A percentile compares a stretch with the other conserved stretches of the same genome.
These are phyloP conservation scores for Straminergon stramineum DNA, from an alignment of 225 moss, liverwort and hornwort genomes.

Conservation along the genomic window DNA sequence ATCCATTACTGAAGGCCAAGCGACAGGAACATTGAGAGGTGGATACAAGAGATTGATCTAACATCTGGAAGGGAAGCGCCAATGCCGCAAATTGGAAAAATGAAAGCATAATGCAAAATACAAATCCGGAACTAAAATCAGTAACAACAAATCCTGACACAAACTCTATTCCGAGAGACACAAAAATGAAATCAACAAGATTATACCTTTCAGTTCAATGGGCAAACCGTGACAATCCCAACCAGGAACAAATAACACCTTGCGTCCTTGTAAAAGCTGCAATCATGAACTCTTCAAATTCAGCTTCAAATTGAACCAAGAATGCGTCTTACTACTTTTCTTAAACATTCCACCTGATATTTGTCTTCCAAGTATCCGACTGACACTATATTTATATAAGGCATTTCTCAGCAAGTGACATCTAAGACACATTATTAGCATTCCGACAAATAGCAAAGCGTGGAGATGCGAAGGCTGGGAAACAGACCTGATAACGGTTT, in stretches of 20 bases:
- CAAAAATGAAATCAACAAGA: neutral
- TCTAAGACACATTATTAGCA: neutral
- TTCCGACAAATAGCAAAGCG: neutral
- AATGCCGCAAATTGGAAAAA: neutral
- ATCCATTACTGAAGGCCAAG: neutral
- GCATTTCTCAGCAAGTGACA: neutral
- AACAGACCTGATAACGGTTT: constrained; percentile 75
- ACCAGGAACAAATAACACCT: constrained; percentile 87
- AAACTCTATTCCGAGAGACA: neutral
- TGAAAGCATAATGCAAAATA: neutral
- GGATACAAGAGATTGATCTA: neutral
- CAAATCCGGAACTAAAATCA: neutral
- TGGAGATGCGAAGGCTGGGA: neutral
- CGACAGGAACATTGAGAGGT: neutral
- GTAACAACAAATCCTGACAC: neutral
- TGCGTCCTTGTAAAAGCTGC: constrained; percentile 94
- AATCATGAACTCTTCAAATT: neutral
- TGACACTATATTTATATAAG: neutral
- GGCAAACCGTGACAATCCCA: constrained; percentile 99
- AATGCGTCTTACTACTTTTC: neutral
- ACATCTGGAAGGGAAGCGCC: neutral
- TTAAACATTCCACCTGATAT: neutral
- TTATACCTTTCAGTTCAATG: constrained; percentile 85
- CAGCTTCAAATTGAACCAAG: constrained; percentile 3
- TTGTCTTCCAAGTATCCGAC: neutral